Evolutionary conservation across 176 grass and related monocot species (phyloP).

Genomic region (Aegilops longissima): DNA sequence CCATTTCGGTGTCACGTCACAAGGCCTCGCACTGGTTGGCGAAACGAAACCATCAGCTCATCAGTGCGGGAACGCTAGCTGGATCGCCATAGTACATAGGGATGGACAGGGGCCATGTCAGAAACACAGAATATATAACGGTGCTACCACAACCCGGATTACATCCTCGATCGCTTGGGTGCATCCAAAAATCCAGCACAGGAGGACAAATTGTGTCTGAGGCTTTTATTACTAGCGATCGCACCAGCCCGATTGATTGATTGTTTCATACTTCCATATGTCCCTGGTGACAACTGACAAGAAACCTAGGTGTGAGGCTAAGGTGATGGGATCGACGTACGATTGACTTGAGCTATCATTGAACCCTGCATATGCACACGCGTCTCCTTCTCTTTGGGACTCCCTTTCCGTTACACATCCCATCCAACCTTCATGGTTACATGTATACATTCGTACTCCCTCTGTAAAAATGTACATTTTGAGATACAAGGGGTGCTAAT

Average conservation of each 20-base stretch:
- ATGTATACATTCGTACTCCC: no score
- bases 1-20: background rate
- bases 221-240: background rate
- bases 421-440: background rate
- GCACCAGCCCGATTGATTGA: background rate
- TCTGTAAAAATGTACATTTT: no score
- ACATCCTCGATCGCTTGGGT: no score
- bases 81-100: background rate
- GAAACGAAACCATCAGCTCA: constrained; percentile 7
- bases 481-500: no score
- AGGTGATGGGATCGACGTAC: background rate
- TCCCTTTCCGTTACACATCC: background rate
- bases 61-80: background rate
- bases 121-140: no score
- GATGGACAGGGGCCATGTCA: background rate
- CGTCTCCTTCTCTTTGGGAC: background rate
- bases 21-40: constrained; percentile 9
- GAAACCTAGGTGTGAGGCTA: background rate
- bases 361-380: background rate
- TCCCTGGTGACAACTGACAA: constrained; percentile 7
- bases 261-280: background rate
- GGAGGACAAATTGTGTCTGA: background rate
- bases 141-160: no score
- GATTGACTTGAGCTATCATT: background rate
- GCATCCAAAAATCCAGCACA: background rate